Evolutionary conservation across 352 stramenopile genomes (phyloP).

Genomic region (Globisporangium recalcitrans): DNA sequence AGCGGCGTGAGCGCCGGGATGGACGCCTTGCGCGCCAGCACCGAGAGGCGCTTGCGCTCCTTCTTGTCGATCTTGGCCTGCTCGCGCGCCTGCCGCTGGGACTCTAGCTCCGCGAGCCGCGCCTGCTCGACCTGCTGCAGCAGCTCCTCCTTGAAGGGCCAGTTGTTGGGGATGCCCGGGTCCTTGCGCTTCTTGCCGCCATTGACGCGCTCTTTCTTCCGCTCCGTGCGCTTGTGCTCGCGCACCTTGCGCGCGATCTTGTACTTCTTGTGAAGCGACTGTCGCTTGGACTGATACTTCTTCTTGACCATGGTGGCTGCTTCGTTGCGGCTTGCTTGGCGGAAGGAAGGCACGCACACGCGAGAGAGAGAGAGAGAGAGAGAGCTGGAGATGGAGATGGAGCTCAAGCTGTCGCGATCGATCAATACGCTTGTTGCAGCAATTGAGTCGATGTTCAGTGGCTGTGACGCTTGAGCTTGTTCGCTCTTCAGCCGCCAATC

Average conservation of each 20-base stretch:
- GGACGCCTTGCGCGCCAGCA: slow-evolving; percentile 25
- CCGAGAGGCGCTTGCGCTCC: slow-evolving; percentile 46
- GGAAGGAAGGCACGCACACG: no score
- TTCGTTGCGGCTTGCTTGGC: not conserved
- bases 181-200: slow-evolving; percentile 94
- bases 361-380: not conserved
- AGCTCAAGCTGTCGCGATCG: slow-evolving; percentile 5
- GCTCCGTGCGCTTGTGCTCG: slow-evolving; percentile 94
- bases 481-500: slow-evolving; percentile 28
- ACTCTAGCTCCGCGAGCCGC: slow-evolving; percentile 68
- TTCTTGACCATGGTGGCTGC: slow-evolving; percentile 95
- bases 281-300: slow-evolving; percentile 97
- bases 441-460: slow-evolving; percentile 1
- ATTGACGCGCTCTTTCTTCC: slow-evolving; percentile 88
- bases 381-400: no score
- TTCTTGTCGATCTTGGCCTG: slow-evolving; percentile 67
- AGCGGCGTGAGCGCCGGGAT: slow-evolving; percentile 42
- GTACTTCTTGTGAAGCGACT: slow-evolving; percentile 99
- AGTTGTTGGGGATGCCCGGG: slow-evolving; percentile 97
- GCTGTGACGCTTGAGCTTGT: slow-evolving; percentile 1
- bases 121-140: slow-evolving; percentile 76
- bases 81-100: slow-evolving; percentile 51
- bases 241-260: slow-evolving; percentile 91
- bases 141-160: slow-evolving; percentile 97
- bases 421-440: slow-evolving; percentile 1